These are phyloP conservation scores for Thalassiosira gravida DNA, from an alignment of 352 stramenopile genomes.

Conservation along the genomic window DNA sequence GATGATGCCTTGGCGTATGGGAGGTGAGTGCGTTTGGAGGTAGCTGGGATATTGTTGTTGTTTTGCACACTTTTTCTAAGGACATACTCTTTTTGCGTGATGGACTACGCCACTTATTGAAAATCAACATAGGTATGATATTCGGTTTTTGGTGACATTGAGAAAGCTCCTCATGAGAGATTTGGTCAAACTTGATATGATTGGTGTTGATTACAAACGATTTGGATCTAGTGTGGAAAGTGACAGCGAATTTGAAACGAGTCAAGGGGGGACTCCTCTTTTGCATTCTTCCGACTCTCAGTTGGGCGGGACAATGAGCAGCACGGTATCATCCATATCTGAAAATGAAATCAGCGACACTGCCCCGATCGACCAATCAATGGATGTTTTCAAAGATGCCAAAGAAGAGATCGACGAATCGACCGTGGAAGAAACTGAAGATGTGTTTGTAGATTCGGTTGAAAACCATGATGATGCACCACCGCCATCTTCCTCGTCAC, in stretches of 20 bases:
- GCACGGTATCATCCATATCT: slow-evolving; percentile 17
- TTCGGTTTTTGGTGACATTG: slow-evolving; percentile 77
- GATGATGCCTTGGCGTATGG: slow-evolving; percentile 78
- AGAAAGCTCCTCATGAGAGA: slow-evolving; percentile 79
- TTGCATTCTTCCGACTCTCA: slow-evolving; percentile 22
- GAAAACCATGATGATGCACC: too few relatives aligned
- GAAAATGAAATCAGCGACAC: slow-evolving; percentile 11
- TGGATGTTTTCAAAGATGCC: neutral
- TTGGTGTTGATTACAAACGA: slow-evolving; percentile 5
- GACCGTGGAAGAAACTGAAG: slow-evolving; percentile 5
- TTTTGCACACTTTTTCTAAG: too few relatives aligned
- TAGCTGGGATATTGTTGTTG: too few relatives aligned
- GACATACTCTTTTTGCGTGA: too few relatives aligned
- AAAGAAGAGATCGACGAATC: slow-evolving; percentile 8
- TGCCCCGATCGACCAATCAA: neutral
- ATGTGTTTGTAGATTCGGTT: neutral
- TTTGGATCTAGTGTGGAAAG: slow-evolving; percentile 29
- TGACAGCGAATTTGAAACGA: slow-evolving; percentile 25
- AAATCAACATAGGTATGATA: too few relatives aligned
- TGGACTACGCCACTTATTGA: too few relatives aligned
- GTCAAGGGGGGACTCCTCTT: neutral
- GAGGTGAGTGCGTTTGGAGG: too few relatives aligned
- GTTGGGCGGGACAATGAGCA: slow-evolving; percentile 11
- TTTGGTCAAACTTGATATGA: slow-evolving; percentile 54
- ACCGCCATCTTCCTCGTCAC: neutral